phyloP scores from a whole-genome alignment of 2,329 filamentous ascomycete genomes.

The Delphinella strobiligena region DNA sequence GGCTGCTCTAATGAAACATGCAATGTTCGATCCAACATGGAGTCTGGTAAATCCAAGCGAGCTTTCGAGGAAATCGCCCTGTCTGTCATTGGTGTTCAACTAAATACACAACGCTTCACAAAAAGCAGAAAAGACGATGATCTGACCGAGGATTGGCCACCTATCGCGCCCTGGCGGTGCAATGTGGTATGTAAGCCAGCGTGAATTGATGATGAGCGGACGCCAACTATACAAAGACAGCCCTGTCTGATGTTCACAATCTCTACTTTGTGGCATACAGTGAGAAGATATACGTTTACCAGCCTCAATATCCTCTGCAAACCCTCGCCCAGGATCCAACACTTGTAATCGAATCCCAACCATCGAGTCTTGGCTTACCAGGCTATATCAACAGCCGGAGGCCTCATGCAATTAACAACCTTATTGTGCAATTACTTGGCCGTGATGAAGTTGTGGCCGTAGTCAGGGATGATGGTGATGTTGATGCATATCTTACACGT shows the following conservation, averaged over 20 bases:
- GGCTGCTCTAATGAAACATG: too few species aligned
- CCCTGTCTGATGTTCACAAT: conserved; percentile 32
- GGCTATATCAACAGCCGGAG: conserved; percentile 24
- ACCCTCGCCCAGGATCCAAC: conserved; percentile 21
- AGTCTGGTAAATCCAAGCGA: too few species aligned
- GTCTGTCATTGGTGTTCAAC: neutral
- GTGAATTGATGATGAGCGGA: neutral
- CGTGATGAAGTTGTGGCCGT: conserved; percentile 37
- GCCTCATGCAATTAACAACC: conserved; percentile 31
- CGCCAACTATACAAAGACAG: conserved; percentile 21
- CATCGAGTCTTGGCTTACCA: conserved; percentile 17
- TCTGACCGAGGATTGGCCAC: conserved; percentile 9
- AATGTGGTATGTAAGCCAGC: conserved; percentile 23
- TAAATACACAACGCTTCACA: conserved; percentile 15
- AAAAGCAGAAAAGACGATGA: conserved; percentile 6
- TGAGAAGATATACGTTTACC: conserved; percentile 28
- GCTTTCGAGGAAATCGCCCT: too few species aligned
- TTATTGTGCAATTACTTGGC: conserved; percentile 33
- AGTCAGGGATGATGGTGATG: conserved; percentile 46
- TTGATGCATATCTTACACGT: conserved; percentile 29
- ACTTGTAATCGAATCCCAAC: conserved; percentile 27
- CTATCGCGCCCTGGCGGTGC: conserved; percentile 27
- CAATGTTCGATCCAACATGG: too few species aligned
- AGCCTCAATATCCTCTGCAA: conserved; percentile 32
- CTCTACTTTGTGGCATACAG: conserved; percentile 36